These are phyloP conservation scores for Globisporangium orthogonon DNA, from an alignment of 352 stramenopile species.

Conservation along the genomic window DNA sequence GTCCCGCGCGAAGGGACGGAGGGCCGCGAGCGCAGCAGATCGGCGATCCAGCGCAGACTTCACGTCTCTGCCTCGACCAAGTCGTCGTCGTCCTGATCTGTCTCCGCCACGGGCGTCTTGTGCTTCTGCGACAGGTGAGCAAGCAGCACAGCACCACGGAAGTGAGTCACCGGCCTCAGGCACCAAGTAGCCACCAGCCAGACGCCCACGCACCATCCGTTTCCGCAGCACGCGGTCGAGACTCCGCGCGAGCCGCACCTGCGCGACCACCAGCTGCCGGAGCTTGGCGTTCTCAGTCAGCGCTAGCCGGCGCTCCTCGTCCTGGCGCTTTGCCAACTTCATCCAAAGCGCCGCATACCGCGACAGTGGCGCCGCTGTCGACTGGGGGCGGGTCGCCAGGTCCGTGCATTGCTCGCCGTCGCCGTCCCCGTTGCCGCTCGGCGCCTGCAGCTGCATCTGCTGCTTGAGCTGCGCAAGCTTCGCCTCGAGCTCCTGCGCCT, in stretches of 20 bases:
- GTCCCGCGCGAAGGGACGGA: too few relatives aligned
- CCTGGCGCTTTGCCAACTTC: slow-evolving; percentile 14
- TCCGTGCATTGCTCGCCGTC: not conserved
- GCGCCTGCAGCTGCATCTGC: not conserved
- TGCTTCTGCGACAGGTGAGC: not conserved
- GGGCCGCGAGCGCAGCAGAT: too few relatives aligned
- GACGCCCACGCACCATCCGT: slow-evolving; percentile 7
- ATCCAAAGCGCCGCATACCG: slow-evolving; percentile 13
- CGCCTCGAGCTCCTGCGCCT: slow-evolving; percentile 21
- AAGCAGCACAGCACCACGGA: not conserved
- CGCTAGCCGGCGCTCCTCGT: slow-evolving; percentile 7
- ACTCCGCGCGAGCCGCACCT: slow-evolving; percentile 11
- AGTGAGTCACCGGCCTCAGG: too few relatives aligned
- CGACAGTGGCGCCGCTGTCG: slow-evolving; percentile 8
- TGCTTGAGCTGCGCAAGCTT: slow-evolving; percentile 18
- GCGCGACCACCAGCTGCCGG: slow-evolving; percentile 6
- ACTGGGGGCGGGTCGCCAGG: not conserved
- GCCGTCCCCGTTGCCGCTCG: not conserved
- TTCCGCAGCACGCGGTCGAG: slow-evolving; percentile 14
- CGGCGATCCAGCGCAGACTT: not conserved
- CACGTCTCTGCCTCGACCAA: not conserved
- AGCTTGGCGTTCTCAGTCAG: slow-evolving; percentile 12
- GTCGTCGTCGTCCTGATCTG: not conserved
- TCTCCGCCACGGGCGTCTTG: not conserved
- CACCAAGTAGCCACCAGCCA: not conserved